Percentiles rank a stretch among this genome's conserved stretches.
Evolutionary conservation across 2,329 filamentous ascomycete genomes (phyloP).

Genomic region (Fusarium virguliforme): DNA sequence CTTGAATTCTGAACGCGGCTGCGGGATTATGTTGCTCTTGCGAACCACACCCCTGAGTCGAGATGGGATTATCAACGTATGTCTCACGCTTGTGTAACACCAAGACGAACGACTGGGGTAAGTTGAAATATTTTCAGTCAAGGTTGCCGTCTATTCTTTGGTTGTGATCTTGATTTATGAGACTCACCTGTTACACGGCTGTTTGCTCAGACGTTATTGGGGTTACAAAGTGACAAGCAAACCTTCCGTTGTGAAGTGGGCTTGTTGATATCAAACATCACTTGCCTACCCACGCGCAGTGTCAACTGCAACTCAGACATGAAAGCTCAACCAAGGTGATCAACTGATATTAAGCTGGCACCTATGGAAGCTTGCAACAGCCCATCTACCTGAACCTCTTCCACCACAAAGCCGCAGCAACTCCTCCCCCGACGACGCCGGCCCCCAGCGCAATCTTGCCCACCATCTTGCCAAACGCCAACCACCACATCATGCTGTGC

Average conservation of each 20-base stretch:
- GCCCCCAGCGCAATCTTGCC: slow-evolving; percentile 24
- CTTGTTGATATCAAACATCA: not conserved
- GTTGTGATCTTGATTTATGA: not conserved
- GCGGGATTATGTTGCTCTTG: not conserved
- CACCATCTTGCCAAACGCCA: slow-evolving; percentile 38
- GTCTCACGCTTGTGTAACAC: not conserved
- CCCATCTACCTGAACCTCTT: slow-evolving; percentile 7
- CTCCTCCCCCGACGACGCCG: slow-evolving; percentile 24
- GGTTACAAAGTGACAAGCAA: too few relatives aligned
- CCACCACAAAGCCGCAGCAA: slow-evolving; percentile 37
- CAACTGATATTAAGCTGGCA: not conserved
- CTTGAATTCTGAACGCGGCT: not conserved
- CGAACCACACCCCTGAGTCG: too few relatives aligned
- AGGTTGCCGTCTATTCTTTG: not conserved
- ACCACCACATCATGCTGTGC: slow-evolving; percentile 42
- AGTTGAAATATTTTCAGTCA: not conserved
- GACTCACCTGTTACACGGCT: not conserved
- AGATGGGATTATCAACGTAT: not conserved
- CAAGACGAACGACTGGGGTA: not conserved
- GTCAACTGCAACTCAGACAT: not conserved
- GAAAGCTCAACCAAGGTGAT: not conserved
- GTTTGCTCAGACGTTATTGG: too few relatives aligned
- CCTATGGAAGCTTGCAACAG: not conserved
- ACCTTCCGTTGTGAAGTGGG: not conserved
- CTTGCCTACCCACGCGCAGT: not conserved